Base-by-base conservation (phyloP, 352 stramenopile species). In the Phytophthora uliginosa region DNA sequence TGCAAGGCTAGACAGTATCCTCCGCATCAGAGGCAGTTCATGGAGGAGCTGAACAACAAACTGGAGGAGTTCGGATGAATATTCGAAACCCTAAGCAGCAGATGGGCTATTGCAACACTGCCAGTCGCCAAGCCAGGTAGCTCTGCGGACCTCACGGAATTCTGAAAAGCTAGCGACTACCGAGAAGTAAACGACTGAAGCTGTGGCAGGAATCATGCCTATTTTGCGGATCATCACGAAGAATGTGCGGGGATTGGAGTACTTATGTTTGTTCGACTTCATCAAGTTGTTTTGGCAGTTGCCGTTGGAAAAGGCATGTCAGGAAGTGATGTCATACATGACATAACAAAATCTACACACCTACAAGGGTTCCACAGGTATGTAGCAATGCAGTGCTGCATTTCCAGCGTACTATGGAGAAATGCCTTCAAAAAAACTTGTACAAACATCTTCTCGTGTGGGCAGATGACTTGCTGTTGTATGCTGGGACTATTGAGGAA, bases 391-490 rank as follows among this genome's bases (percentile, higher is more conserved):
- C 36, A 24, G 55, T 22, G 17, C 5, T 62, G 3, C 22, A 62
- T 18, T 62, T 62, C 15, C 34, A 53, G 22, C 4, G 36, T 2
- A 52, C 55, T 5, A 62, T 62, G 55, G 36, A 62, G 15, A 22
- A 62, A 3, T 62, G 24, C n/a, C n/a, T 62, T 36, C 5, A 17
- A 4, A 17, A 52, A 7, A 10, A 36, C 13, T 13, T 62, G 36
- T 62, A 52, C 36, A 62, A 62, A 13, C 34, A 62, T 62, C 34
- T 62, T 38, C n/a, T 62, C 0, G 22, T 52, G 1, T 62, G 55
- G 55, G 34, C 20, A 20, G 40, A 48, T 13, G 13, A 48, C 40
- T 20, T 48, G 17, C 40, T 20, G 13, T 20, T 20, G 55, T 52
- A 52, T 26, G 55, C 55, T 24, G 9, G 4, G 4, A 38, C 20